phyloP scores from a whole-genome alignment of 2,329 filamentous ascomycete genomes.

The Calonectria multiphialidica region DNA sequence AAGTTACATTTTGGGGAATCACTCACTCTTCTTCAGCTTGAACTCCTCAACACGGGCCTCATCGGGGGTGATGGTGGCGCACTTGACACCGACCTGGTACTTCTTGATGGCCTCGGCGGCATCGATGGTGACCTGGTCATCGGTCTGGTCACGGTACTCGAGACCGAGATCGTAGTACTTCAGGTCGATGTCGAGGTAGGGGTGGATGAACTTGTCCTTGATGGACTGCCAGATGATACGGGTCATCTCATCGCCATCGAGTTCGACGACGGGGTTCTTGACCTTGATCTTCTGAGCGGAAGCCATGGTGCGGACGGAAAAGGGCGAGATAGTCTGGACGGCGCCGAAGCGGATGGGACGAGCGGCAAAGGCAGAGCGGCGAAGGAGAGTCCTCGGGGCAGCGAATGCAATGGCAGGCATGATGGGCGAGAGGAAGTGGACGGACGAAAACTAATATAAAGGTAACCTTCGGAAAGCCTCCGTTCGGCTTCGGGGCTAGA shows the following conservation, averaged over 20 bases:
- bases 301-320: conserved; percentile 73
- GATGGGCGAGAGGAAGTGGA: conserved; percentile 40
- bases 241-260: conserved; percentile 97
- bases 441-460: conserved; percentile 43
- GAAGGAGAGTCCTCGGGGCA: conserved; percentile 47
- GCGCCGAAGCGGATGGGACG: conserved; percentile 53
- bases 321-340: conserved; percentile 64
- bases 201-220: conserved; percentile 98
- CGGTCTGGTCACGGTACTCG: conserved; percentile 94
- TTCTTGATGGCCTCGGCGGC: conserved; percentile 98
- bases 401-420: conserved; percentile 45
- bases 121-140: conserved; percentile 95
- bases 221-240: conserved; percentile 99
- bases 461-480: conserved; percentile 32
- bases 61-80: conserved; percentile 98
- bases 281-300: conserved; percentile 91
- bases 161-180: conserved; percentile 98
- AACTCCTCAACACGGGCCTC: conserved; percentile 98
- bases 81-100: conserved; percentile 99
- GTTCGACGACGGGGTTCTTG: conserved; percentile 98
- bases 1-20: conserved; percentile 25
- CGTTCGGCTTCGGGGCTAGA: conserved; percentile 23
- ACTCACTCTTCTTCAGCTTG: conserved; percentile 95
- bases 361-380: conserved; percentile 43
- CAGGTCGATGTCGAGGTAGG: conserved; percentile 96